These are phyloP conservation scores for Apophysomyces ossiformis DNA, from an alignment of 371 early-diverging fungal species.

Conservation along the genomic window DNA sequence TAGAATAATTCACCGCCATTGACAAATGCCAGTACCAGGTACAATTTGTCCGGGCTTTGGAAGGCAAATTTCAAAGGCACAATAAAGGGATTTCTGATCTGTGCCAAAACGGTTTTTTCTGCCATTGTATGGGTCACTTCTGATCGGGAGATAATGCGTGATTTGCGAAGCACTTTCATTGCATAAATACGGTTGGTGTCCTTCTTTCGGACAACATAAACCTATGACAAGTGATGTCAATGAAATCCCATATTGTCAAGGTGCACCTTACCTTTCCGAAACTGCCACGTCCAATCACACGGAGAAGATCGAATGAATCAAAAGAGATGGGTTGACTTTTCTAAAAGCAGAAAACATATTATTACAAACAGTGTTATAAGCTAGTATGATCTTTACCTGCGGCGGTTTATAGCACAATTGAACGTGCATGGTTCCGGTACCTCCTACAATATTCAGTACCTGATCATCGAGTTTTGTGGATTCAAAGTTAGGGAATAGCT, in stretches of 20 bases:
- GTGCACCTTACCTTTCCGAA: slow-evolving; percentile 85
- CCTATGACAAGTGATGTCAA: slow-evolving; percentile 34
- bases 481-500: slow-evolving; percentile 71
- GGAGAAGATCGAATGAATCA: slow-evolving; percentile 93
- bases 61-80: slow-evolving; percentile 89
- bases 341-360: slow-evolving; percentile 26
- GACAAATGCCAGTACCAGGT: slow-evolving; percentile 90
- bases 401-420: slow-evolving; percentile 75
- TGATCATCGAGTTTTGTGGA: slow-evolving; percentile 53
- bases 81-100: slow-evolving; percentile 87
- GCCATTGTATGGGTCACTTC: slow-evolving; percentile 89
- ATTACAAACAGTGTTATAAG: not conserved
- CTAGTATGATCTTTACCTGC: slow-evolving; percentile 43
- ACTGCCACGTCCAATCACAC: slow-evolving; percentile 94
- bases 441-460: slow-evolving; percentile 45
- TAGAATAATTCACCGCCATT: slow-evolving; percentile 96
- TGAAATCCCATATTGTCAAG: not conserved
- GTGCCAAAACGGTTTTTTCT: slow-evolving; percentile 88
- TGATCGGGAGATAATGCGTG: slow-evolving; percentile 90
- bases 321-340: slow-evolving; percentile 72
- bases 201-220: slow-evolving; percentile 94
- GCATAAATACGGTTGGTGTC: slow-evolving; percentile 96
- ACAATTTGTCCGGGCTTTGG: slow-evolving; percentile 87
- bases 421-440: slow-evolving; percentile 70
- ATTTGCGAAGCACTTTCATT: slow-evolving; percentile 95